Conservation (phyloP, 768 basidiomycete genomes). For the Pleurotus ostreatus region DNA sequence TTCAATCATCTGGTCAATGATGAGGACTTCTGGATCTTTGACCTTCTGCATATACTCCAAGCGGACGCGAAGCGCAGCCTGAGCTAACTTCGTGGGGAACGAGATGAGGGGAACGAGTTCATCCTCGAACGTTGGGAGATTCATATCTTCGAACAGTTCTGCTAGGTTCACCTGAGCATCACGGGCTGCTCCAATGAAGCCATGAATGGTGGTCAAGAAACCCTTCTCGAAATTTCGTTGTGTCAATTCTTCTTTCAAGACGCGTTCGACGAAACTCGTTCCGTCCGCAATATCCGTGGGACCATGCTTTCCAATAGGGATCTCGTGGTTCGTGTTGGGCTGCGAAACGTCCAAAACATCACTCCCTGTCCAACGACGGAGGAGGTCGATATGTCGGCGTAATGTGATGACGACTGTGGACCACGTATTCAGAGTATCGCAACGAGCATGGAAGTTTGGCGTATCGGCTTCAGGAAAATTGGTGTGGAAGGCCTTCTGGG, state of each 20-base stretch:
- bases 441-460: slow-evolving; percentile 68
- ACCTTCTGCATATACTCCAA: slow-evolving; percentile 86
- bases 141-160: slow-evolving; percentile 76
- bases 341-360: slow-evolving; percentile 86
- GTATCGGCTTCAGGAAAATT: slow-evolving; percentile 75
- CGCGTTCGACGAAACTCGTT: slow-evolving; percentile 87
- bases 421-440: slow-evolving; percentile 91
- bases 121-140: slow-evolving; percentile 85
- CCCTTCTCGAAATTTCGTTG: slow-evolving; percentile 92
- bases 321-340: slow-evolving; percentile 65
- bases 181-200: slow-evolving; percentile 81
- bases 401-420: slow-evolving; percentile 82
- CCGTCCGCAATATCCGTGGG: slow-evolving; percentile 54
- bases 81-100: slow-evolving; percentile 94
- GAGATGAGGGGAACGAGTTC: slow-evolving; percentile 89
- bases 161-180: slow-evolving; percentile 82
- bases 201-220: slow-evolving; percentile 81
- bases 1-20: slow-evolving; percentile 92
- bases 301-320: slow-evolving; percentile 34
- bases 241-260: slow-evolving; percentile 95
- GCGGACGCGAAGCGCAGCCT: slow-evolving; percentile 86
- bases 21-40: slow-evolving; percentile 82
- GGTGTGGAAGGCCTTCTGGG: slow-evolving; percentile 69
- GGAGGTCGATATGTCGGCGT: slow-evolving; percentile 72
- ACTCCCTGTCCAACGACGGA: slow-evolving; percentile 93